These are phyloP conservation scores for Cyclotella atomus DNA, from an alignment of 108 stramenopile species.

Conservation along the genomic window DNA sequence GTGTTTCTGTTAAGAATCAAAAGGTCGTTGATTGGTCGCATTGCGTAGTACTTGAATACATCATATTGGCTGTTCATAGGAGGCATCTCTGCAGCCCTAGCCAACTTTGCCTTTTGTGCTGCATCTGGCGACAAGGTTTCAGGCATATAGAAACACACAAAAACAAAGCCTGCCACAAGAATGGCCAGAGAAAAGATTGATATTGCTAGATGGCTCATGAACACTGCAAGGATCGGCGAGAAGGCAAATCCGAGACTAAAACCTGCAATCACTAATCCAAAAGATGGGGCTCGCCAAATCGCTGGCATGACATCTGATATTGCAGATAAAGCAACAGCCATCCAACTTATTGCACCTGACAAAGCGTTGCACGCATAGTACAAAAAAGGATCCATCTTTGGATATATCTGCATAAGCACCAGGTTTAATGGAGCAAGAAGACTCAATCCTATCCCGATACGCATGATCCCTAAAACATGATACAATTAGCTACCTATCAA, in stretches of 20 bases:
- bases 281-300: constrained; percentile 72
- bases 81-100: constrained; percentile 27
- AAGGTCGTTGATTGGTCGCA: constrained; percentile 68
- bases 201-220: constrained; percentile 61
- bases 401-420: constrained; percentile 61
- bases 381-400: constrained; percentile 61
- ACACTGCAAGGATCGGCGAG: constrained; percentile 66
- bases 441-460: constrained; percentile 60
- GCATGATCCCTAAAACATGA: constrained; percentile 48
- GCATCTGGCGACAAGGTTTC: constrained; percentile 73
- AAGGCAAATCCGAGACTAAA: constrained; percentile 77
- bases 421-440: constrained; percentile 59
- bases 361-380: constrained; percentile 66
- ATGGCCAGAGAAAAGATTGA: constrained; percentile 56
- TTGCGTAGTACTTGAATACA: constrained; percentile 22
- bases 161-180: constrained; percentile 55
- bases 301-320: constrained; percentile 80
- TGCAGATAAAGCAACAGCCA: constrained; percentile 69
- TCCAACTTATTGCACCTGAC: constrained; percentile 74
- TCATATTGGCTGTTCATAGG: constrained; percentile 15
- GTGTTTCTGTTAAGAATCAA: constrained; percentile 80
- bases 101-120: constrained; percentile 51
- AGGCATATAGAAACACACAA: constrained; percentile 58
- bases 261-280: constrained; percentile 77
- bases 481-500: background rate